Conservation (phyloP, 352 stramenopile species). For the Phytophthora tentaculata region DNA sequence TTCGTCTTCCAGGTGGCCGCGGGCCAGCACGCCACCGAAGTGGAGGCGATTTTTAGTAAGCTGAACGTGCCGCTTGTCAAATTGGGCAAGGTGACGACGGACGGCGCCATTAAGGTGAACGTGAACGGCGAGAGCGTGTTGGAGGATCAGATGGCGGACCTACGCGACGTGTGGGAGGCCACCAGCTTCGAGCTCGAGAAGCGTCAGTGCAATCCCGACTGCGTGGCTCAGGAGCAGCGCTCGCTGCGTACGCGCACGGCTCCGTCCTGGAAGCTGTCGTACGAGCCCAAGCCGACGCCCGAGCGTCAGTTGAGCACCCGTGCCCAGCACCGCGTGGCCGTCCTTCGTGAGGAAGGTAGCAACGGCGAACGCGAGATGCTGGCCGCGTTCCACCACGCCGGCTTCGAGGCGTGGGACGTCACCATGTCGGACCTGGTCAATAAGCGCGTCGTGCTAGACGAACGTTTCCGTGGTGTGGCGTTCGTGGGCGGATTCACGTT, state of each 20-base stretch:
- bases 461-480: slow-evolving; percentile 96
- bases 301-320: slow-evolving; percentile 82
- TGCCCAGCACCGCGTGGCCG: slow-evolving; percentile 93
- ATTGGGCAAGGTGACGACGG: slow-evolving; percentile 91
- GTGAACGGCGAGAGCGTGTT: slow-evolving; percentile 86
- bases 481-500: slow-evolving; percentile 99
- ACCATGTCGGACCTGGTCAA: slow-evolving; percentile 96
- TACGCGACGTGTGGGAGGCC: slow-evolving; percentile 98
- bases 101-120: slow-evolving; percentile 90
- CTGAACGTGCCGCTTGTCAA: slow-evolving; percentile 86
- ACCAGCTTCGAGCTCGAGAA: slow-evolving; percentile 99
- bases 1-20: slow-evolving; percentile 96
- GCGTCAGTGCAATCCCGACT: slow-evolving; percentile 96
- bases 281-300: slow-evolving; percentile 81
- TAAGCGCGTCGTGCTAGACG: slow-evolving; percentile 91
- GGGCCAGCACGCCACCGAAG: slow-evolving; percentile 49
- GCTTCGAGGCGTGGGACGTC: slow-evolving; percentile 99
- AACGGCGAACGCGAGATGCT: slow-evolving; percentile 99
- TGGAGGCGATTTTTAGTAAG: slow-evolving; percentile 90
- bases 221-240: slow-evolving; percentile 94
- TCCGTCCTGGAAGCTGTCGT: slow-evolving; percentile 93
- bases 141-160: slow-evolving; percentile 74
- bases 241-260: slow-evolving; percentile 86
- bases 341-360: slow-evolving; percentile 98
- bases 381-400: slow-evolving; percentile 96